A percentile compares a stretch with the other conserved stretches of the same genome.
Evolutionary conservation across 1,284 basidiomycete species (phyloP).

Genomic region (Sphagnurus paluster): DNA sequence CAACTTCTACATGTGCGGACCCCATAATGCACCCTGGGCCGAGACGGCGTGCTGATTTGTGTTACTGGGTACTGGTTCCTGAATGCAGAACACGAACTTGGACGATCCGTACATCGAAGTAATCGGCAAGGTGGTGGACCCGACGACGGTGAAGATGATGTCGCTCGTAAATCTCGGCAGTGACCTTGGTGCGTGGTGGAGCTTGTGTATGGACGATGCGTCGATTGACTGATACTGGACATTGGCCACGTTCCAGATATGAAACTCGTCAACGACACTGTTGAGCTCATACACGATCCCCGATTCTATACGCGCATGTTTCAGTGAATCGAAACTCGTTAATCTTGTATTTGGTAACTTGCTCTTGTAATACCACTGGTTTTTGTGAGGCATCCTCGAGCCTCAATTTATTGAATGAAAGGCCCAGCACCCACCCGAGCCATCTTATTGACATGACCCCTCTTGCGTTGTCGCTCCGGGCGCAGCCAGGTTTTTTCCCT

Average conservation of each 20-base stretch:
- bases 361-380: no score
- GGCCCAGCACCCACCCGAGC: slow-evolving; percentile 43
- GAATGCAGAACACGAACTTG: slow-evolving; percentile 47
- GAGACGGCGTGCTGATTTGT: slow-evolving; percentile 9
- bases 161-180: slow-evolving; percentile 62
- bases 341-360: no score
- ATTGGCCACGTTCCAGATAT: slow-evolving; percentile 53
- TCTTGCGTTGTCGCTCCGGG: slow-evolving; percentile 64
- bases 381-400: no score
- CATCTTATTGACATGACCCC: slow-evolving; percentile 80
- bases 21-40: slow-evolving; percentile 2
- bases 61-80: neutral
- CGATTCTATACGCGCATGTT: slow-evolving; percentile 57
- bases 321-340: no score
- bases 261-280: slow-evolving; percentile 62
- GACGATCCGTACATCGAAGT: slow-evolving; percentile 70
- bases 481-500: slow-evolving; percentile 70
- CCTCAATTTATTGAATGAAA: slow-evolving; percentile 18
- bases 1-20: slow-evolving; percentile 46
- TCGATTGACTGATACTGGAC: no score
- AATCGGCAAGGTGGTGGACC: slow-evolving; percentile 66
- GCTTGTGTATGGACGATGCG: neutral
- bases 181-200: slow-evolving; percentile 57
- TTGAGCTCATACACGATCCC: slow-evolving; percentile 65
- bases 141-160: slow-evolving; percentile 63